Conservation (phyloP, 192 early-diverging fungal species). For the Umbelopsis sp. region DNA sequence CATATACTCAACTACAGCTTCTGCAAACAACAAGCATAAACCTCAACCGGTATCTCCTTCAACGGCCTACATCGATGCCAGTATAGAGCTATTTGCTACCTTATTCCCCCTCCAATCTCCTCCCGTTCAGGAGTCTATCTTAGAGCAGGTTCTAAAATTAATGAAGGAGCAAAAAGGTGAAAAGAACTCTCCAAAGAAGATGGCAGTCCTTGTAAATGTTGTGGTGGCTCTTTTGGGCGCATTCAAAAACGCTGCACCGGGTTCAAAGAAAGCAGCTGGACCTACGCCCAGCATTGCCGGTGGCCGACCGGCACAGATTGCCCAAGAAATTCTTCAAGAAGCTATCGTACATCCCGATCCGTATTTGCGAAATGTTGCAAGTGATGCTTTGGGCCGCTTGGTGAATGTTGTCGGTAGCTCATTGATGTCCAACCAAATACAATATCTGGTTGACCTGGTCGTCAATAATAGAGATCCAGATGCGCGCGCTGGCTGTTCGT, state of each 20-base stretch:
- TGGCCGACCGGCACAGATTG: conserved; percentile 27
- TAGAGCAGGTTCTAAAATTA: conserved; percentile 74
- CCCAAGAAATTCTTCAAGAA: conserved; percentile 53
- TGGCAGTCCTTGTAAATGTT: conserved; percentile 80
- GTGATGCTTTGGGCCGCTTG: conserved; percentile 83
- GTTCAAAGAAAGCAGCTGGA: conserved; percentile 50
- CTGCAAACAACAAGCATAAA: conserved; percentile 21
- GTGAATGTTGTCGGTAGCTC: conserved; percentile 67
- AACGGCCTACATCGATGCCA: conserved; percentile 73
- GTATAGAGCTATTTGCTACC: conserved; percentile 76
- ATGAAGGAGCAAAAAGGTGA: conserved; percentile 65
- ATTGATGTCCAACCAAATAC: conserved; percentile 73
- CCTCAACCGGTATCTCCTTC: conserved; percentile 54
- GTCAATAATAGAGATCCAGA: conserved; percentile 93
- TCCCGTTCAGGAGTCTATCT: conserved; percentile 70
- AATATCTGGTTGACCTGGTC: conserved; percentile 81
- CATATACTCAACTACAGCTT: conserved; percentile 48
- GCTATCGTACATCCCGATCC: conserved; percentile 71
- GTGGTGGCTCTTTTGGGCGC: conserved; percentile 72
- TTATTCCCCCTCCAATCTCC: conserved; percentile 73
- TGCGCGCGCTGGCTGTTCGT: conserved; percentile 87
- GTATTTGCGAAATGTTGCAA: conserved; percentile 72
- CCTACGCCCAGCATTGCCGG: conserved; percentile 32
- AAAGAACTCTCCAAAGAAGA: conserved; percentile 71
- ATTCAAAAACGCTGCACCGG: conserved; percentile 62